A percentile compares a stretch with the other conserved stretches of the same genome.
Conservation (phyloP, 140 eudicot species). For the Flaveria floridana region DNA sequence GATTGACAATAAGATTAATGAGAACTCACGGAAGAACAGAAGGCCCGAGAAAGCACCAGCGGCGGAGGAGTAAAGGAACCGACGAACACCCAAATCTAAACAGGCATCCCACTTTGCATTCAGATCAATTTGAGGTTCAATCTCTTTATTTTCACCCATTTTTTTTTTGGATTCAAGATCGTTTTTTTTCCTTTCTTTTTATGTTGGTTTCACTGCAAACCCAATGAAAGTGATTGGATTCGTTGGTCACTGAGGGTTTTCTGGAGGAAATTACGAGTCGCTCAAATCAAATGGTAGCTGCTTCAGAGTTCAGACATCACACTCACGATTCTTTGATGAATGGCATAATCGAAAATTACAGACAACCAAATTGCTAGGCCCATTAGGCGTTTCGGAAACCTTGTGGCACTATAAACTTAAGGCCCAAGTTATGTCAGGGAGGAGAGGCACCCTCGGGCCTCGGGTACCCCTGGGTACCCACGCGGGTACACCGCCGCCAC, state of each 20-base stretch:
- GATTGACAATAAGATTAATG: not conserved
- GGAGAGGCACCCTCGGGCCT: too few species aligned
- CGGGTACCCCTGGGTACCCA: too few species aligned
- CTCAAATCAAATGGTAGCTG: not conserved
- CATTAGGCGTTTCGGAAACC: not conserved
- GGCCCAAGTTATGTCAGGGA: too few species aligned
- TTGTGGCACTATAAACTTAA: too few species aligned
- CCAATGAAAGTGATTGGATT: too few species aligned
- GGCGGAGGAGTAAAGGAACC: conserved; percentile 65
- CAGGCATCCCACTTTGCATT: conserved; percentile 86
- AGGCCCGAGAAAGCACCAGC: conserved; percentile 75
- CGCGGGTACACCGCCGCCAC: too few species aligned
- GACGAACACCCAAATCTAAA: conserved; percentile 76
- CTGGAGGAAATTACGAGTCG: conserved; percentile 16
- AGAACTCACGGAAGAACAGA: conserved; percentile 64
- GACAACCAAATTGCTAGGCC: not conserved
- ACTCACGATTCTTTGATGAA: not conserved
- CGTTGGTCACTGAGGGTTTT: not conserved
- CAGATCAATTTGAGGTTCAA: conserved; percentile 54
- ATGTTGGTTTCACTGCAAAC: not conserved
- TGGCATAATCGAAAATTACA: conserved; percentile 24
- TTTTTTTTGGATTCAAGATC: not conserved
- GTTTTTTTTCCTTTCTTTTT: not conserved
- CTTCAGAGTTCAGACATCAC: too few species aligned
- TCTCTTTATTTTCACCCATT: conserved; percentile 44